phyloP scores from a whole-genome alignment of 257 asterid genomes.

The Plantago major region DNA sequence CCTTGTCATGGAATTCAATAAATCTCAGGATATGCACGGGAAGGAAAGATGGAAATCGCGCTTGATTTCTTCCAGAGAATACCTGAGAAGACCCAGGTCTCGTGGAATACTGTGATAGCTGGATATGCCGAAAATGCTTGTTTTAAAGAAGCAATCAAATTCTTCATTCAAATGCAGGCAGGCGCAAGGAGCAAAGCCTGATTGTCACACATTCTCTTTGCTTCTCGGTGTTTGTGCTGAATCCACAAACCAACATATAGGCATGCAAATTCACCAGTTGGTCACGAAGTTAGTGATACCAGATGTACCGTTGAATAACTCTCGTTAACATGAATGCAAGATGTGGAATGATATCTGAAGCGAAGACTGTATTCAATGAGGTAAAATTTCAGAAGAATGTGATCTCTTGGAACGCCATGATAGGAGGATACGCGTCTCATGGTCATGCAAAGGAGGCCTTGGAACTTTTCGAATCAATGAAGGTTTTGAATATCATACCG shows the following conservation, averaged over 20 bases:
- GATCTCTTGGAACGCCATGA: slow-evolving; percentile 90
- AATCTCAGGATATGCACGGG: slow-evolving; percentile 58
- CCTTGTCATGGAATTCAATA: slow-evolving; percentile 73
- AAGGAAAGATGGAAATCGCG: slow-evolving; percentile 56
- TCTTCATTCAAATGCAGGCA: slow-evolving; percentile 68
- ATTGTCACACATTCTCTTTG: slow-evolving; percentile 76
- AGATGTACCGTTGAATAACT: slow-evolving; percentile 64
- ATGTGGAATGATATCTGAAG: slow-evolving; percentile 76
- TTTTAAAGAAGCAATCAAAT: slow-evolving; percentile 47
- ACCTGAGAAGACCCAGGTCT: slow-evolving; percentile 55
- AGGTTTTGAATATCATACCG: slow-evolving; percentile 43
- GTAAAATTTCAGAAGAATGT: slow-evolving; percentile 52
- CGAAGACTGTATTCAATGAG: slow-evolving; percentile 51
- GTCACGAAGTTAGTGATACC: slow-evolving; percentile 53
- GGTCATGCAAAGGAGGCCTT: slow-evolving; percentile 65
- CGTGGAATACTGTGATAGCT: slow-evolving; percentile 84
- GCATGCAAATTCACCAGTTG: slow-evolving; percentile 78
- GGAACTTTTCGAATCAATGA: slow-evolving; percentile 66
- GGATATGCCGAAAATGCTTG: slow-evolving; percentile 61
- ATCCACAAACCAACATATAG: slow-evolving; percentile 50
- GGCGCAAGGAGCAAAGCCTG: slow-evolving; percentile 63
- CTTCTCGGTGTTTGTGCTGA: slow-evolving; percentile 75
- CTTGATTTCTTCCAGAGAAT: slow-evolving; percentile 46
- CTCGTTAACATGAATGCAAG: slow-evolving; percentile 85
- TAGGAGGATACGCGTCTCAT: slow-evolving; percentile 79